phyloP scores from a whole-genome alignment of 73 alveolate species.

The Loxodes magnus region DNA sequence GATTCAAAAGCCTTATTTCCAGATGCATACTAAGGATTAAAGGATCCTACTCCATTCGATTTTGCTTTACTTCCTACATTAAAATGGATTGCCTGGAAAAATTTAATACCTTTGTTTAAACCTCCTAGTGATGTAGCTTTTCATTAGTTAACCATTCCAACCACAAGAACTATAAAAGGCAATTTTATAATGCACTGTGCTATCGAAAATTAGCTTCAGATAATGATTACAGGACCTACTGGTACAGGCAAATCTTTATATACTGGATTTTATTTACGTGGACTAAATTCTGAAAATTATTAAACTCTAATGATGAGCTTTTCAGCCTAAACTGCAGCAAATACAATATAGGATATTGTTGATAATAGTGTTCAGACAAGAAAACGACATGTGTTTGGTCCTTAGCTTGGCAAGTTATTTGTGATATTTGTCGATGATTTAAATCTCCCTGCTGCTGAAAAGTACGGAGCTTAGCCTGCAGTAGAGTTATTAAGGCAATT shows the following conservation, averaged over 20 bases:
- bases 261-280: slow-evolving; percentile 46
- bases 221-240: slow-evolving; percentile 97
- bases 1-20: no score
- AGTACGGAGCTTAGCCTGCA: slow-evolving; percentile 99
- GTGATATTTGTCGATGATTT: slow-evolving; percentile 96
- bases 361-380: slow-evolving; percentile 79
- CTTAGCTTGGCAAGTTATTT: slow-evolving; percentile 74
- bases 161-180: no score
- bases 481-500: slow-evolving; percentile 97
- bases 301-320: slow-evolving; percentile 93
- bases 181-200: no score
- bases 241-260: slow-evolving; percentile 99
- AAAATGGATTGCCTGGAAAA: no score
- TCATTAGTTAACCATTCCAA: no score
- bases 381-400: slow-evolving; percentile 66
- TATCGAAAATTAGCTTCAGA: slow-evolving; percentile 68
- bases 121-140: no score
- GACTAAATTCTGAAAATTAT: slow-evolving; percentile 63
- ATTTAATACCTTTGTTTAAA: no score
- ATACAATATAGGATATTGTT: slow-evolving; percentile 74
- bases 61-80: no score
- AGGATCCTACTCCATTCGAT: no score
- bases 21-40: no score
- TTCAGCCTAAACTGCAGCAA: slow-evolving; percentile 92
- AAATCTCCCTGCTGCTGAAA: slow-evolving; percentile 99